A percentile compares a stretch with the other conserved stretches of the same genome.
Evolutionary conservation across 371 early-diverging fungal species (phyloP).

Genomic region (Mucor lusitanicus): DNA sequence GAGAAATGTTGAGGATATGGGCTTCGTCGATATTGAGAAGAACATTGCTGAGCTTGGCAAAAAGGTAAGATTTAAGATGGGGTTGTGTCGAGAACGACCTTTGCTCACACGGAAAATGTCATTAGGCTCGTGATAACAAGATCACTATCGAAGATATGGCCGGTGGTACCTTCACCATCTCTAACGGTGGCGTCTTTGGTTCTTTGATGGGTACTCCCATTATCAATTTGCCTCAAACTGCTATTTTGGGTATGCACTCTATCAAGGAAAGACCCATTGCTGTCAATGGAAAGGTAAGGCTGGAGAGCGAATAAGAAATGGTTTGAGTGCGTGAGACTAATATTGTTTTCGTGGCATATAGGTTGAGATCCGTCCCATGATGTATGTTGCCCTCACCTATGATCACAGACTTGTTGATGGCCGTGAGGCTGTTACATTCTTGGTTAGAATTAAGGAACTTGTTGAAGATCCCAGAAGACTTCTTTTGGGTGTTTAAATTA

Average conservation of each 20-base stretch:
- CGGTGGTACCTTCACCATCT: slow-evolving; percentile 98
- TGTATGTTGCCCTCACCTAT: slow-evolving; percentile 97
- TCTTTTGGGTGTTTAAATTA: slow-evolving; percentile 75
- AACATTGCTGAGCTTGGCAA: slow-evolving; percentile 84
- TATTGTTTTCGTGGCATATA: slow-evolving; percentile 13
- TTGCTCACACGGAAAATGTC: background rate
- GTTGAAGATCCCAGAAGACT: slow-evolving; percentile 95
- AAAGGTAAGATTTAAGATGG: slow-evolving; percentile 55
- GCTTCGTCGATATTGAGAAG: slow-evolving; percentile 89
- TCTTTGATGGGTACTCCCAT: slow-evolving; percentile 97
- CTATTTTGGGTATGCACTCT: slow-evolving; percentile 98
- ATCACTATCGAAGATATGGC: slow-evolving; percentile 96
- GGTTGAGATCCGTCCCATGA: slow-evolving; percentile 96
- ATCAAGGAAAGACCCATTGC: slow-evolving; percentile 95
- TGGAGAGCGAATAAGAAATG: background rate
- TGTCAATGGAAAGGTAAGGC: slow-evolving; percentile 81
- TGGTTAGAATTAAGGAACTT: slow-evolving; percentile 93
- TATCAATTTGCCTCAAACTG: slow-evolving; percentile 96
- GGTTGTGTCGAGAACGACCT: background rate
- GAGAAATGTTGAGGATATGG: slow-evolving; percentile 87
- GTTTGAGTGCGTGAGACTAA: background rate
- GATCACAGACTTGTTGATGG: slow-evolving; percentile 98
- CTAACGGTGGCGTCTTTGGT: slow-evolving; percentile 98
- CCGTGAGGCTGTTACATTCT: slow-evolving; percentile 97
- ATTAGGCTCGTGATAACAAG: slow-evolving; percentile 89